Percentiles rank a stretch among this genome's conserved stretches.
These are phyloP conservation scores for Mortierella alpina DNA, from an alignment of 192 early-diverging fungal species.

Conservation along the genomic window DNA sequence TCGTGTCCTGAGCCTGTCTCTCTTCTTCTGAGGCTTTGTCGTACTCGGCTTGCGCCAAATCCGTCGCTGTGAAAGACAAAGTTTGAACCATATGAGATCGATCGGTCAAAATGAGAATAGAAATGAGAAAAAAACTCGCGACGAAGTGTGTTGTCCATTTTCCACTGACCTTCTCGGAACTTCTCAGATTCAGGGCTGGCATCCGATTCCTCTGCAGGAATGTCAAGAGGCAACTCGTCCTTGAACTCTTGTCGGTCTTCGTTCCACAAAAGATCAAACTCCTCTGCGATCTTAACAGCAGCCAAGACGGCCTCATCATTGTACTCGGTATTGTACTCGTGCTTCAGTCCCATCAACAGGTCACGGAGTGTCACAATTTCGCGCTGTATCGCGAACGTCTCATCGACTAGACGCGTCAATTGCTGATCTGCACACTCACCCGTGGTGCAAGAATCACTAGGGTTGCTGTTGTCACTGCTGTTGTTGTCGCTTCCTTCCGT, in stretches of 20 bases:
- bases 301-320: conserved; percentile 66
- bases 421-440: conserved; percentile 23
- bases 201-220: conserved; percentile 23
- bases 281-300: conserved; percentile 57
- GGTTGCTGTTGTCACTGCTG: conserved; percentile 15
- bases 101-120: background rate
- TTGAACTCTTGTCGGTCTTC: conserved; percentile 15
- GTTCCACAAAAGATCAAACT: conserved; percentile 23
- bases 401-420: conserved; percentile 34
- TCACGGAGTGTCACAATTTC: conserved; percentile 31
- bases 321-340: conserved; percentile 66
- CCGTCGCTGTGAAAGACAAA: conserved; percentile 32
- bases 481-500: conserved; percentile 45
- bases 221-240: conserved; percentile 20
- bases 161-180: conserved; percentile 30
- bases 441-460: background rate
- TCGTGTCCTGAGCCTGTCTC: conserved; percentile 34
- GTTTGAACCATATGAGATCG: no score
- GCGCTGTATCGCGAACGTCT: conserved; percentile 9
- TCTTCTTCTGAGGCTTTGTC: conserved; percentile 36
- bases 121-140: conserved; percentile 1
- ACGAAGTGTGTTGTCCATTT: conserved; percentile 34
- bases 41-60: conserved; percentile 27
- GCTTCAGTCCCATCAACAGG: conserved; percentile 48
- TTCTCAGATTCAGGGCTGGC: conserved; percentile 39